Evolutionary conservation across 2,329 filamentous ascomycete species (phyloP).

Genomic region (Aspergillus fructus): DNA sequence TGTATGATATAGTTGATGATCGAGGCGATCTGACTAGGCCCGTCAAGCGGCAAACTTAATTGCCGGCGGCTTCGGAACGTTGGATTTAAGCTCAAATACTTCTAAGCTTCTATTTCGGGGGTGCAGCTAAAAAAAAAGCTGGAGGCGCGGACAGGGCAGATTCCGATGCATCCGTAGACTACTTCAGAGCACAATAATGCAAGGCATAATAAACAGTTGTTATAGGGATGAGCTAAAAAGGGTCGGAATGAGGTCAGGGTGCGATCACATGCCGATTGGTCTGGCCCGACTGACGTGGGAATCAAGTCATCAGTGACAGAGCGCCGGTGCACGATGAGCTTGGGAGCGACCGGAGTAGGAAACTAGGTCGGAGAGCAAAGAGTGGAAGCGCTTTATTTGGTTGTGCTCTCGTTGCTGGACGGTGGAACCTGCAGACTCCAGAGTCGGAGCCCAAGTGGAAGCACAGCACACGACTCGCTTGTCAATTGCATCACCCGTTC

Average conservation of each 20-base stretch:
- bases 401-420: background rate
- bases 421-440: constrained; percentile 11
- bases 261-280: constrained; percentile 16
- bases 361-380: background rate
- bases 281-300: constrained; percentile 10
- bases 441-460: constrained; percentile 11
- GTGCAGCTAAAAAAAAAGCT: no score
- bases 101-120: background rate
- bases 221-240: background rate
- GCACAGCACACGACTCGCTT: constrained; percentile 23
- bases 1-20: no score
- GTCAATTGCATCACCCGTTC: constrained; percentile 22
- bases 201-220: no score
- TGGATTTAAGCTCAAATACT: no score
- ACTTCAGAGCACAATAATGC: no score
- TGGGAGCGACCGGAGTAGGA: background rate
- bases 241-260: background rate
- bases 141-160: no score
- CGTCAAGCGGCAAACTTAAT: no score
- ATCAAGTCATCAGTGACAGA: background rate
- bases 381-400: background rate
- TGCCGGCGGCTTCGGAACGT: no score
- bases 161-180: no score
- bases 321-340: background rate
- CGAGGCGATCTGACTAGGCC: no score